Base-by-base conservation (phyloP, 2,329 filamentous ascomycete species). In the Lasiodiplodia hormozganensis region DNA sequence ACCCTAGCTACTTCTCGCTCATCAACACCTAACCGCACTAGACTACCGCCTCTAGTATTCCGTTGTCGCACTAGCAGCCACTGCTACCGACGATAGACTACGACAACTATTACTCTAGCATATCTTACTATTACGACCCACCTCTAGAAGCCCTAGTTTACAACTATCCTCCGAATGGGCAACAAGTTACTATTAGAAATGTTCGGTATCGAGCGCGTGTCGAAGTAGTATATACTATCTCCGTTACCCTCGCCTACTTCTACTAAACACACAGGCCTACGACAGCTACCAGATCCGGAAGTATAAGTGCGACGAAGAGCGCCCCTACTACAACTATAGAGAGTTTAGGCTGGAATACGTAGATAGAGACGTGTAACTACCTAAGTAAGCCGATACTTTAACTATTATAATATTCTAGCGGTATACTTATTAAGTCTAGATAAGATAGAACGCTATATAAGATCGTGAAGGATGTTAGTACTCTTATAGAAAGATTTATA, bases 311-410 rank as follows among this genome's bases (percentile, higher is more conserved):
- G 78, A 81, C 70, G 79, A 80, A 71, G 73, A 74, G 12, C 72
- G 77, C 52, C 79, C 79, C 4, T 81, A 89, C 74, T 99, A 96
- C 78, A 91, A 91, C 74, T 99, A 96, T 78, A 91, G 91, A 74
- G 94, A 98, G 73, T 96, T 96, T 77, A 89, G 87, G 72, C 86
- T 93, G 38, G 86, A 89, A 66, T 99, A 96, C 82, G 90, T 92
- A 79, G 98, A 97, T 79, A 90, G 94, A 72, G 94, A 97, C 76
- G 91, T 96, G 6, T 92, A 93, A 25, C 93, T 93, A 18, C 96
- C 96, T 76, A 95, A 96, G 92, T 97, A 85, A 78, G 91, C 70
- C 71, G 62, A 53, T 54, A 6, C 10, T 31, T 34, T 23, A 38
- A 53, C 31, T 31, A 25, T 69, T 16, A 38, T n/a, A 1, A 34